Base-by-base conservation (phyloP, 1,139 yeast species). In the Scheffersomyces illinoinensis region DNA sequence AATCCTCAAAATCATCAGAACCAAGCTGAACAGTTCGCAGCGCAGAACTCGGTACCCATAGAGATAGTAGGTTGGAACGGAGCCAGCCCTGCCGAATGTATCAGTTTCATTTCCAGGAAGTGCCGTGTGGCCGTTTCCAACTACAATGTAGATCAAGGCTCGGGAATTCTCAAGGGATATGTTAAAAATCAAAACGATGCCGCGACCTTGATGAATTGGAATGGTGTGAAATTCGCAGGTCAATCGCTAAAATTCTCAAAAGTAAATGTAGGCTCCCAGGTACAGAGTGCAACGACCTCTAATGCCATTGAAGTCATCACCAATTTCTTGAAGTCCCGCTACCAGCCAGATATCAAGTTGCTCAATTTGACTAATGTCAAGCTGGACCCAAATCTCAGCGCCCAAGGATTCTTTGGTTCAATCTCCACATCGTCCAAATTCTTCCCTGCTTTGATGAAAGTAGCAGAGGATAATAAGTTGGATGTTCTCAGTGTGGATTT, bases 391-490 rank as follows among this genome's bases (percentile, higher is more conserved):
- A 80, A 75, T 18, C 77, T 95, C 54, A 75, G 76, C 20, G 76
- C 83, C 19, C 83, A 83, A 62, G 97, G 97, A 0, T 78, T 92
- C 58, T 87, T 93, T 65, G 82, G 85, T 23, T 77, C 85, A 19
- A 77, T 87, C 7, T 83, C 87, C 55, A 82, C 86, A 3, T 72
- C 85, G 1, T 84, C 96, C 18, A 93, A 93, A 72, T 88, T 93
- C 83, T 93, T 95, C 73, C 91, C 93, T 3, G 99, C 99, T 0
- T 77, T 95, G 64, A 87, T 95, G 92, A 92, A 90, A 70, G 76
- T 96, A 20, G 97, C 97, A 0, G 79, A 79, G 56, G 84, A 82
- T 54, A 68, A 79, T 52, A 82, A 82, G 53, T 63, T 83, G 18
- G 79, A 79, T 2, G 90, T 93, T 6, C 90, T 88, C 49, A 89